Conservation (phyloP, 306 rosid species). For the Cicer cuneatum region DNA sequence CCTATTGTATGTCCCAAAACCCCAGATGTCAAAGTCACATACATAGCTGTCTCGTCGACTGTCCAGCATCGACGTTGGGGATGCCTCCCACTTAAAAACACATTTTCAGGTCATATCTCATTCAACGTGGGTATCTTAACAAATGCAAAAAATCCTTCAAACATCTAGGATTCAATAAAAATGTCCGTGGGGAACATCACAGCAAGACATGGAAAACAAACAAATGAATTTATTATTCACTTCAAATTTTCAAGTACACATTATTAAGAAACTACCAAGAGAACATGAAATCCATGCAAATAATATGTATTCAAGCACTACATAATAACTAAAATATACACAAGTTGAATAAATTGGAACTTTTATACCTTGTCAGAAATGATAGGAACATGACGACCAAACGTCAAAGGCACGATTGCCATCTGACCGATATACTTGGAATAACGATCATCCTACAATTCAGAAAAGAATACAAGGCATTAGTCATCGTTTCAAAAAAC, state of each 20-base stretch:
- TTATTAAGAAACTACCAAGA: constrained; percentile 17
- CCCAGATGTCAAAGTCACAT: no score
- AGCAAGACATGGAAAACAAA: constrained; percentile 16
- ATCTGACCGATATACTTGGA: constrained; percentile 74
- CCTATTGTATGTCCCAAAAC: no score
- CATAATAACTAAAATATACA: constrained; percentile 14
- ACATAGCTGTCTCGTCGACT: no score
- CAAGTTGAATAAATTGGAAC: constrained; percentile 2
- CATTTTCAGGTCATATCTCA: no score
- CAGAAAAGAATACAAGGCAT: constrained; percentile 34
- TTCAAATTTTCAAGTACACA: neutral
- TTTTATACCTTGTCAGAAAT: constrained; percentile 75
- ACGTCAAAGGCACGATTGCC: constrained; percentile 96
- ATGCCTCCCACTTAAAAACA: no score
- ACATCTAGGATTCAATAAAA: neutral
- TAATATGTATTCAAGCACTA: constrained; percentile 15
- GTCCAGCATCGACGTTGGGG: no score
- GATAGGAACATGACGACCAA: constrained; percentile 95
- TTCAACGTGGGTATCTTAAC: no score
- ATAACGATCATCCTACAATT: constrained; percentile 91
- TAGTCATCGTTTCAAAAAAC: constrained; percentile 9
- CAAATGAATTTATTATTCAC: neutral
- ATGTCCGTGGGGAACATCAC: neutral
- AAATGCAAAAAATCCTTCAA: neutral
- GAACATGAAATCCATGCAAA: neutral